Conservation (phyloP, 495 filamentous ascomycete species). For the Talaromyces liani region DNA sequence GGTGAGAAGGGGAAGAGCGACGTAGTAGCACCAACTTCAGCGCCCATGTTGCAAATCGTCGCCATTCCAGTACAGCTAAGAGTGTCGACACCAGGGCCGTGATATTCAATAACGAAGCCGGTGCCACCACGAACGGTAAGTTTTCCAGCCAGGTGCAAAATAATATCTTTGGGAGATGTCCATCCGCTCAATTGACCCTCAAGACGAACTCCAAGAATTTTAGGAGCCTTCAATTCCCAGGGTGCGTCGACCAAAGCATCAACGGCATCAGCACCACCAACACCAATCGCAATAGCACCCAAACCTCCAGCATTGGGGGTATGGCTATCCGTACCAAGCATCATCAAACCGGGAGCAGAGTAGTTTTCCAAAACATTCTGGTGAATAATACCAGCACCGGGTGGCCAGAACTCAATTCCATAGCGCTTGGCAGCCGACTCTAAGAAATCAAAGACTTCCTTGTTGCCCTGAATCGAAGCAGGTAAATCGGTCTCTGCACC, state of each 20-base stretch:
- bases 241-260: constrained; percentile 94
- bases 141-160: constrained; percentile 78
- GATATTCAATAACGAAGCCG: constrained; percentile 90
- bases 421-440: constrained; percentile 93
- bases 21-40: constrained; percentile 93
- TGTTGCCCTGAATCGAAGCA: constrained; percentile 81
- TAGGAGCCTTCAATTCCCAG: constrained; percentile 95
- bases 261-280: constrained; percentile 94
- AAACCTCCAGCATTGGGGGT: constrained; percentile 94
- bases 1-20: constrained; percentile 83
- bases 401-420: constrained; percentile 98
- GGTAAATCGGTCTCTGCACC: constrained; percentile 86
- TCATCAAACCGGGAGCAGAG: constrained; percentile 94
- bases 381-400: constrained; percentile 98
- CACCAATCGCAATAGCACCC: constrained; percentile 91
- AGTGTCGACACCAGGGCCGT: constrained; percentile 79
- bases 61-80: constrained; percentile 91
- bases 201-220: constrained; percentile 77
- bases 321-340: constrained; percentile 98
- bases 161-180: constrained; percentile 93
- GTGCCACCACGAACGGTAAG: constrained; percentile 93
- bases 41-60: constrained; percentile 87
- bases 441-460: constrained; percentile 95
- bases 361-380: constrained; percentile 98
- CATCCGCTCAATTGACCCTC: constrained; percentile 80